These are phyloP conservation scores for Hortaea werneckii DNA, from an alignment of 2,329 filamentous ascomycete genomes.

Conservation along the genomic window DNA sequence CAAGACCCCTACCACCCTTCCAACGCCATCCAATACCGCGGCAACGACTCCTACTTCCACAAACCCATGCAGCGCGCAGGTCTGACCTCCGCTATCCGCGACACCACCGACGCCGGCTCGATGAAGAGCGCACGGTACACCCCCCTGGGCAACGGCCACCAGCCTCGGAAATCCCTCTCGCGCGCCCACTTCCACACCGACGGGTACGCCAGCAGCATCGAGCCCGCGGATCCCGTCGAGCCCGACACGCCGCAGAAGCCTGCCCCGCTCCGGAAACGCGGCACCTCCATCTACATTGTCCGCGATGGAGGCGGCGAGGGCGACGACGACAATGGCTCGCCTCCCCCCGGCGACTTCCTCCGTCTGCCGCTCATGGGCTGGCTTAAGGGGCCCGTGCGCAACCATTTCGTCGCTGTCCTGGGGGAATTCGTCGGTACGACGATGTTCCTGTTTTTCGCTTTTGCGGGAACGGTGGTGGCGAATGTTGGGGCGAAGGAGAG, in stretches of 20 bases:
- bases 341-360: background rate
- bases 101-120: background rate
- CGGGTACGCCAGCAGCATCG: background rate
- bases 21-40: background rate
- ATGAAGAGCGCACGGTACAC: background rate
- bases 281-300: constrained; percentile 2
- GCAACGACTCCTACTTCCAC: constrained; percentile 1
- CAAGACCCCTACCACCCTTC: background rate
- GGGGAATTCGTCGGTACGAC: constrained; percentile 27
- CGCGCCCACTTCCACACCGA: background rate
- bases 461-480: constrained; percentile 16
- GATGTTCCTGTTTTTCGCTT: constrained; percentile 27
- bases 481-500: constrained; percentile 8
- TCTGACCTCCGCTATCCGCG: background rate
- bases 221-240: background rate
- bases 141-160: background rate
- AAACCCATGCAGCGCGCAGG: background rate
- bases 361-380: background rate
- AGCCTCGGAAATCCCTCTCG: background rate
- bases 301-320: background rate
- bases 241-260: background rate
- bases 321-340: background rate
- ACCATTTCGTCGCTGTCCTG: constrained; percentile 17
- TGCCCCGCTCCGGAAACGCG: background rate
- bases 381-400: constrained; percentile 1